These are phyloP conservation scores for Aureobasidium sp. DNA, from an alignment of 2,329 filamentous ascomycete species.

Conservation along the genomic window DNA sequence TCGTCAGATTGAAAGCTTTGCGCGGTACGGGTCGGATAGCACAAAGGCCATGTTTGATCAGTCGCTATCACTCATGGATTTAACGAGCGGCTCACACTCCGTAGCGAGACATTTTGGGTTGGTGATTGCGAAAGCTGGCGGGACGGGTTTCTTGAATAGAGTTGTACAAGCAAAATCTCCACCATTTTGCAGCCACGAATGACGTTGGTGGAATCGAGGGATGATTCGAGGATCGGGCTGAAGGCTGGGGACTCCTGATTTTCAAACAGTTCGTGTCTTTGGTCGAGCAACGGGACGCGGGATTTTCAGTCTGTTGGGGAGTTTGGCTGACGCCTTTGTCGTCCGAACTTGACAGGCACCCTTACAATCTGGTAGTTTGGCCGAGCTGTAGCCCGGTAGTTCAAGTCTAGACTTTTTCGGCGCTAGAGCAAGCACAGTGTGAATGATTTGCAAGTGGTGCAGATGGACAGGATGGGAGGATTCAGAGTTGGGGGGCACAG, in stretches of 20 bases:
- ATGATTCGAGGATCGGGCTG: background rate
- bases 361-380: conserved; percentile 10
- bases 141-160: background rate
- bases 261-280: background rate
- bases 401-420: conserved; percentile 5
- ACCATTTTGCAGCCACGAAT: conserved; percentile 1
- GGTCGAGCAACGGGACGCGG: conserved; percentile 5
- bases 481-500: background rate
- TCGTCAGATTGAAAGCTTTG: background rate
- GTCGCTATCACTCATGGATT: background rate
- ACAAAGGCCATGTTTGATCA: background rate
- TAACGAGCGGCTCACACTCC: background rate
- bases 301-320: conserved; percentile 1
- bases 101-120: background rate
- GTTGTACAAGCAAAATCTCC: conserved; percentile 11
- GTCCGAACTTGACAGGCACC: conserved; percentile 7
- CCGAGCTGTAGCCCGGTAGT: conserved; percentile 2
- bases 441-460: conserved; percentile 8
- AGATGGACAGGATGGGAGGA: background rate
- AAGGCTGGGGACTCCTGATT: conserved; percentile 4
- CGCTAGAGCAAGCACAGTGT: background rate
- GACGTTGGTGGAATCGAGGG: background rate
- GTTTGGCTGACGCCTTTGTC: background rate
- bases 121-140: background rate
- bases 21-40: background rate